Conservation (phyloP, 1,284 basidiomycete species). For the Phellopilus nigrolimitatus region DNA sequence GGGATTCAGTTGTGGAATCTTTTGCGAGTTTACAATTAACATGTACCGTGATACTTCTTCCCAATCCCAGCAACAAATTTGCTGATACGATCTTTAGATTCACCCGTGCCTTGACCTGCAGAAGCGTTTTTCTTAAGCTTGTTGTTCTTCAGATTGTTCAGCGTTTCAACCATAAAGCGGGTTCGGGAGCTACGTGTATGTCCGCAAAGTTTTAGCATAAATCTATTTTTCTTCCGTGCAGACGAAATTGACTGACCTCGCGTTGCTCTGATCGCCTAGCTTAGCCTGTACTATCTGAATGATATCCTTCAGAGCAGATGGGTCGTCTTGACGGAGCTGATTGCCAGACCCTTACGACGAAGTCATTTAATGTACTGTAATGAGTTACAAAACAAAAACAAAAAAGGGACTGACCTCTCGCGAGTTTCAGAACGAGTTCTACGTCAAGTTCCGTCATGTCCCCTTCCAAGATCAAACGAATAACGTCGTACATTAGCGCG, state of each 20-base stretch:
- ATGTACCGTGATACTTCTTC: constrained; percentile 71
- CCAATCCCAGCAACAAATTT: constrained; percentile 73
- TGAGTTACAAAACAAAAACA: neutral
- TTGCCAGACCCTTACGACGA: constrained; percentile 41
- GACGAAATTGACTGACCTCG: constrained; percentile 47
- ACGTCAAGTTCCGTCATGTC: constrained; percentile 75
- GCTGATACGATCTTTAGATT: constrained; percentile 79
- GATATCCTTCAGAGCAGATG: constrained; percentile 80
- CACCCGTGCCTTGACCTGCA: constrained; percentile 57
- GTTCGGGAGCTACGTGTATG: constrained; percentile 63
- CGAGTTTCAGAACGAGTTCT: constrained; percentile 83
- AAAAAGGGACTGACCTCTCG: constrained; percentile 59
- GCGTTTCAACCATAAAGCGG: constrained; percentile 90
- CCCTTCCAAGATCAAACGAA: constrained; percentile 70
- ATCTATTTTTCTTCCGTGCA: neutral
- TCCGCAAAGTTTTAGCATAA: neutral
- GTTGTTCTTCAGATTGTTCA: constrained; percentile 88
- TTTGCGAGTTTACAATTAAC: constrained; percentile 11
- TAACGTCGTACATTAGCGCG: constrained; percentile 85
- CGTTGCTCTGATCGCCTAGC: constrained; percentile 47
- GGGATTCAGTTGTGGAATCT: neutral
- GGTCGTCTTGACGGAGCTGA: constrained; percentile 85
- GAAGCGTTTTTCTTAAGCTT: constrained; percentile 63
- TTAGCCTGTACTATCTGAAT: constrained; percentile 79
- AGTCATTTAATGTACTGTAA: neutral